Conservation (phyloP, 2,329 filamentous ascomycete genomes). For the Pleurostoma richardsiae region DNA sequence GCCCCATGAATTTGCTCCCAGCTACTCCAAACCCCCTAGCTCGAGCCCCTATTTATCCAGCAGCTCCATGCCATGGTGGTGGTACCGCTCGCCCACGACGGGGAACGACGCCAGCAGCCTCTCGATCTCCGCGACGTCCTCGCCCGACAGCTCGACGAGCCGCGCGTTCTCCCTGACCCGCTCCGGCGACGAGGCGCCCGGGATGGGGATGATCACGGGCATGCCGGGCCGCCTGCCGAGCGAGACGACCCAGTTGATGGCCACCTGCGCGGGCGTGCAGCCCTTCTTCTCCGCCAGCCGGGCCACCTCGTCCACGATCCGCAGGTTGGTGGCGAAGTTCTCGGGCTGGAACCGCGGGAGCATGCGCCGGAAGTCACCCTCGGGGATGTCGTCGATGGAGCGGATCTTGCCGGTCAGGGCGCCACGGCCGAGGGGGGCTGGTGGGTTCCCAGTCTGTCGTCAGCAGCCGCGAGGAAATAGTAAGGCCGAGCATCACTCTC, state of each 20-base stretch:
- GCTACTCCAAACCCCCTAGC: too few species aligned
- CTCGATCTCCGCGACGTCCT: constrained; percentile 47
- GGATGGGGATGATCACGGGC: constrained; percentile 60
- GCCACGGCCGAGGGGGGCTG: constrained; percentile 39
- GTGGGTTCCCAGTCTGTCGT: background rate
- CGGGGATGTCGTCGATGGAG: constrained; percentile 47
- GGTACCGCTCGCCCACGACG: constrained; percentile 44
- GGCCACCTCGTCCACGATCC: constrained; percentile 54
- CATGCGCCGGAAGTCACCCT: constrained; percentile 37
- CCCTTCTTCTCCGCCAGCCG: constrained; percentile 54
- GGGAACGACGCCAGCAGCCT: constrained; percentile 41
- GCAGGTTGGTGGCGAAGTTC: constrained; percentile 59
- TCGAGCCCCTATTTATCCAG: background rate
- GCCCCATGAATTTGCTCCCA: too few species aligned
- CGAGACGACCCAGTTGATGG: constrained; percentile 56
- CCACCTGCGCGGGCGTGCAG: constrained; percentile 58
- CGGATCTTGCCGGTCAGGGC: constrained; percentile 51
- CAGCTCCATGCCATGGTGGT: constrained; percentile 1
- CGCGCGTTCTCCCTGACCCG: constrained; percentile 58
- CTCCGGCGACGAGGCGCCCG: constrained; percentile 52
- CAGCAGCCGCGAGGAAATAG: too few species aligned
- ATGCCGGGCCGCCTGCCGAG: constrained; percentile 45
- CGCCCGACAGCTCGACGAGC: constrained; percentile 39
- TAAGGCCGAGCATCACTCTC: too few species aligned
- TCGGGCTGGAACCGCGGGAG: constrained; percentile 58